A percentile compares a stretch with the other conserved stretches of the same genome.
Evolutionary conservation across 306 rosid species (phyloP).

Genomic region (Medicago lupulina): DNA sequence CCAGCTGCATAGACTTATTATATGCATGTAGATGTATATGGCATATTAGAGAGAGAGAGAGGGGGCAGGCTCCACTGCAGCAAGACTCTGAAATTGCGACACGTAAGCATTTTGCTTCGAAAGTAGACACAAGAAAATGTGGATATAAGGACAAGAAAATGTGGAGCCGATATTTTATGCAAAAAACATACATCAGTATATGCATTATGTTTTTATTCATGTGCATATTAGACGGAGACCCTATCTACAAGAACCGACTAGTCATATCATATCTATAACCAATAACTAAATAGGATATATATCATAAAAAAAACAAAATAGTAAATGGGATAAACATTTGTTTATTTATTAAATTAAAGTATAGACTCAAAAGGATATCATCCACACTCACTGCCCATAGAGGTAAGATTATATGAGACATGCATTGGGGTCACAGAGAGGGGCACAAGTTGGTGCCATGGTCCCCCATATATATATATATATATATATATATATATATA

Average conservation of each 20-base stretch:
- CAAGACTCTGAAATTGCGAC: neutral
- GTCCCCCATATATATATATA: too few species aligned
- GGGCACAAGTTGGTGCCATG: too few species aligned
- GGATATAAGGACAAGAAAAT: conserved; percentile 5
- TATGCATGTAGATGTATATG: conserved; percentile 6
- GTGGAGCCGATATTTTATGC: neutral
- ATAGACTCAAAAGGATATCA: too few species aligned
- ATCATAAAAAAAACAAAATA: too few species aligned
- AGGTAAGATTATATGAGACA: too few species aligned
- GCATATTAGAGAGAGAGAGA: neutral
- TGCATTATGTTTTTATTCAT: neutral
- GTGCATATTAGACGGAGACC: neutral
- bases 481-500: too few species aligned
- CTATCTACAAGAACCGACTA: neutral
- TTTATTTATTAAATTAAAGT: too few species aligned
- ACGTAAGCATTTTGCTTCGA: neutral
- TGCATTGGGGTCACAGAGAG: too few species aligned
- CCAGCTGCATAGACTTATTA: neutral
- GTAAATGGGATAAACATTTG: too few species aligned
- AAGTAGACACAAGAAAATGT: conserved; percentile 6
- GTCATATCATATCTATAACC: neutral
- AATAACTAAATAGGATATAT: neutral
- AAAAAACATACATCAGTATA: neutral
- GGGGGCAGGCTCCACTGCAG: neutral
- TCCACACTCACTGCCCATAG: too few species aligned